phyloP scores from a whole-genome alignment of 176 grass and related monocot genomes.

The Echinochloa phyllopogon region DNA sequence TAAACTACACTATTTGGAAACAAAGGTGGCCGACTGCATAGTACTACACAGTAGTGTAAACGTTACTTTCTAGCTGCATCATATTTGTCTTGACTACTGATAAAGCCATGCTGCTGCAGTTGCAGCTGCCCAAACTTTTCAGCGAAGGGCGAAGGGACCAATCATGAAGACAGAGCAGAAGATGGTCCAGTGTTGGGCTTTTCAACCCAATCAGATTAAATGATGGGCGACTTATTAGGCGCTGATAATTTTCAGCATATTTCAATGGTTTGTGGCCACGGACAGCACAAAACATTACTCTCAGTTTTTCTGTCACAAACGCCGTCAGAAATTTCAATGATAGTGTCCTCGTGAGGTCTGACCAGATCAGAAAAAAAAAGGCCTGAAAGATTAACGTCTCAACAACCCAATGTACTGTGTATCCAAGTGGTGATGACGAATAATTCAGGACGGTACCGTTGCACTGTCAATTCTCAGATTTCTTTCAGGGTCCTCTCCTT shows the following conservation, averaged over 20 bases:
- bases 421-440: constrained; percentile 1
- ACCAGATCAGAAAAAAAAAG: neutral
- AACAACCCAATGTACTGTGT: neutral
- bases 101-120: neutral
- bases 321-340: constrained; percentile 10
- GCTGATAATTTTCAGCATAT: constrained; percentile 33
- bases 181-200: constrained; percentile 28
- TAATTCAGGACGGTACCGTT: neutral
- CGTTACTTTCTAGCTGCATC: constrained; percentile 34
- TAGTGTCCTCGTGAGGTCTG: constrained; percentile 16
- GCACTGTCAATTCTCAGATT: neutral
- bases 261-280: neutral
- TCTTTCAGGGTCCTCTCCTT: neutral
- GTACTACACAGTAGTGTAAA: neutral
- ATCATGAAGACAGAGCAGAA: constrained; percentile 28
- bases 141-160: constrained; percentile 1
- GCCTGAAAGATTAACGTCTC: constrained; percentile 28
- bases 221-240: constrained; percentile 29
- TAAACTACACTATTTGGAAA: constrained; percentile 5
- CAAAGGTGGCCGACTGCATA: neutral
- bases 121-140: constrained; percentile 34
- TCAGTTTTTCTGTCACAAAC: neutral
- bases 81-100: constrained; percentile 36
- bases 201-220: constrained; percentile 21
- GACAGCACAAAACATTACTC: neutral